Conservation (phyloP, 768 basidiomycete species). For the Tulasnella sp. region DNA sequence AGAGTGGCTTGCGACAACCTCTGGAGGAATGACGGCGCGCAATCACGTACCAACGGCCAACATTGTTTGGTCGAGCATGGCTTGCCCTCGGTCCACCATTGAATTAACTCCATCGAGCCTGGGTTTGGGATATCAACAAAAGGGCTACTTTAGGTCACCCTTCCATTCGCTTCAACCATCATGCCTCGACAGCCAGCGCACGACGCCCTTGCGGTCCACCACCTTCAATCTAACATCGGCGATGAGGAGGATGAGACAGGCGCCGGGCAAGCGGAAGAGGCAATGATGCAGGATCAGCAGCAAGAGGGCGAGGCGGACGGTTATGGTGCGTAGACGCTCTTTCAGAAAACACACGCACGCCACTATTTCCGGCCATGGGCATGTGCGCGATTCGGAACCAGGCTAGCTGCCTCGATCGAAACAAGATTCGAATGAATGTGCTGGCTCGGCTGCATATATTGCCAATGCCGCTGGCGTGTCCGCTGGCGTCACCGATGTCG, state of each 20-base stretch:
- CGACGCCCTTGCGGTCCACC: neutral
- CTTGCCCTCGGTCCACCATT: neutral
- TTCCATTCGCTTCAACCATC: neutral
- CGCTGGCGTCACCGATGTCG: too few relatives aligned
- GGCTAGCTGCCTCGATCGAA: neutral
- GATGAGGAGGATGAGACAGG: neutral
- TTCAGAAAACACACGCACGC: too few relatives aligned
- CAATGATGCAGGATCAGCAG: slow-evolving; percentile 13
- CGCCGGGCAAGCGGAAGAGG: neutral
- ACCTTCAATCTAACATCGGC: neutral
- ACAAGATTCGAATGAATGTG: neutral
- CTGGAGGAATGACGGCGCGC: neutral
- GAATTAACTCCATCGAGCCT: neutral
- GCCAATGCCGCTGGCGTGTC: neutral
- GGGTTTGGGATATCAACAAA: too few relatives aligned
- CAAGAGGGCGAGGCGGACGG: slow-evolving; percentile 5
- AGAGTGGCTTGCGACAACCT: neutral
- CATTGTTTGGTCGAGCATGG: neutral
- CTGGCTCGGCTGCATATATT: neutral
- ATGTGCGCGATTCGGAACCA: neutral
- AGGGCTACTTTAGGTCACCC: neutral
- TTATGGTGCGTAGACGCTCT: slow-evolving; percentile 10
- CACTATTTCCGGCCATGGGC: too few relatives aligned
- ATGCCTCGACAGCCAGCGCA: neutral
- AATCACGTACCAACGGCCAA: neutral